Evolutionary conservation across 129 eudicot genomes (phyloP), one percentile per base, ranked within the genome.

Genomic region (Rutidosis leptorrhynchoides): DNA sequence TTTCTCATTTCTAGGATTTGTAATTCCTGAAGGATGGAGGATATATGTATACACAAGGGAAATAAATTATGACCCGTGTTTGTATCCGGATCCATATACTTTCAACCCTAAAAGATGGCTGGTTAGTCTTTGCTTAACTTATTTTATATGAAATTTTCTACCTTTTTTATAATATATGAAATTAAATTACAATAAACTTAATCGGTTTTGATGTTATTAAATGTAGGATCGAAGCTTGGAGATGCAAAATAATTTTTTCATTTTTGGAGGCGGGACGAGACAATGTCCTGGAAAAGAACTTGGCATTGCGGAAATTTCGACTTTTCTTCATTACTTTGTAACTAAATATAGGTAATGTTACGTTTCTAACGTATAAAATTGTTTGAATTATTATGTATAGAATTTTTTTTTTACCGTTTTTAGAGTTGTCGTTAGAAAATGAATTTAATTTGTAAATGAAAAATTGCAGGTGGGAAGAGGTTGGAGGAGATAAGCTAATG

Each of bases 41-140:
- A 91, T 91, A 62, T 91, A 91, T 71, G 97, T 91, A 35, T 91
- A 91, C 73, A 87, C 96, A 22, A 73, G 97, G 67, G 97, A 91
- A 76, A 77, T 84, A 4, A 91, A 91, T 61, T 91, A 87, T 29
- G 97, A 91, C 62, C 90, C 90, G 0, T 75, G 70, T 43, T 26
- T 84, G 27, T 91, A 91, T 68, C 97, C 97, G 0, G 96, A 91
- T 60, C 97, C 97, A 55, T 67, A 74, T 1, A 69, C 90, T 52
- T 91, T 91, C 73, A 87, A 87, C 57, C 97, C 97, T 15, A 87
- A 96, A 94, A 85, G 97, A 85, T 91, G 97, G 97, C 79, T 91
- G 90, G 97, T 90, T 9, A 10, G 83, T 83, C n/a, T 24, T n/a
- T 6, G 28, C 22, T 40, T 43, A 61, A 4, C n/a, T 51, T 1